Conservation (phyloP, 1,284 basidiomycete genomes). For the Ceratobasidium theobromae region DNA sequence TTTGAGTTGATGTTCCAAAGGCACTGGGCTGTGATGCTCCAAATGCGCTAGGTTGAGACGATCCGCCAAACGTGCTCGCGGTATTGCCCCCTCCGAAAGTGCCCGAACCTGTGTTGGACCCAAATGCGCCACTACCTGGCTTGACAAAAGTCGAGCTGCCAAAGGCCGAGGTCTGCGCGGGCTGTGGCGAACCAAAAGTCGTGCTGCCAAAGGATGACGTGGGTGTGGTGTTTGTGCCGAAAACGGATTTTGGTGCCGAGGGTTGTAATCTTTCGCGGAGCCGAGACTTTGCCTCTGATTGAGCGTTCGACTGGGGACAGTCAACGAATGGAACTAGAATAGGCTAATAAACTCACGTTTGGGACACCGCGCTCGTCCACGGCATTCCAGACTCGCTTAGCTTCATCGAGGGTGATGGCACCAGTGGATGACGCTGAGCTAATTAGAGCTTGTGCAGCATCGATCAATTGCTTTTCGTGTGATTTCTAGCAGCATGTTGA, state of each 20-base stretch:
- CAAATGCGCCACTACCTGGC: slow-evolving; percentile 37
- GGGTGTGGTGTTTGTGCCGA: neutral
- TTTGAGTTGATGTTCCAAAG: slow-evolving; percentile 39
- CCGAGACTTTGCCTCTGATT: slow-evolving; percentile 17
- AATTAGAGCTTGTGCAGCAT: neutral
- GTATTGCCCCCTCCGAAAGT: slow-evolving; percentile 31
- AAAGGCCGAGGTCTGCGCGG: slow-evolving; percentile 16
- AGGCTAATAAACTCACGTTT: neutral
- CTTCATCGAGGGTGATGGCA: slow-evolving; percentile 17
- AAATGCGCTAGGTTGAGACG: slow-evolving; percentile 29
- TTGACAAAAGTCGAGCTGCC: slow-evolving; percentile 23
- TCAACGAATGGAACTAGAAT: neutral
- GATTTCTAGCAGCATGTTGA: slow-evolving; percentile 47
- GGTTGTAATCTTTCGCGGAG: slow-evolving; percentile 21
- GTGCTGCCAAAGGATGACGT: slow-evolving; percentile 9
- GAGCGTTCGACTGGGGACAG: neutral
- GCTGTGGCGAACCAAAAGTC: slow-evolving; percentile 12
- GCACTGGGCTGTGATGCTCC: slow-evolving; percentile 34
- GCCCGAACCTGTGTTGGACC: slow-evolving; percentile 34
- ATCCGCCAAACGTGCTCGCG: slow-evolving; percentile 35
- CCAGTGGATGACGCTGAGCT: slow-evolving; percentile 16
- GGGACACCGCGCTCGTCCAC: slow-evolving; percentile 26
- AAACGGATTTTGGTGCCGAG: slow-evolving; percentile 10
- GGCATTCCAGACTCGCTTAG: slow-evolving; percentile 8
- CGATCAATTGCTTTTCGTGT: slow-evolving; percentile 51